Evolutionary conservation across 1,284 basidiomycete genomes (phyloP), one percentile per base, ranked within the genome.

Genomic region (Pyrrhoderma noxium): DNA sequence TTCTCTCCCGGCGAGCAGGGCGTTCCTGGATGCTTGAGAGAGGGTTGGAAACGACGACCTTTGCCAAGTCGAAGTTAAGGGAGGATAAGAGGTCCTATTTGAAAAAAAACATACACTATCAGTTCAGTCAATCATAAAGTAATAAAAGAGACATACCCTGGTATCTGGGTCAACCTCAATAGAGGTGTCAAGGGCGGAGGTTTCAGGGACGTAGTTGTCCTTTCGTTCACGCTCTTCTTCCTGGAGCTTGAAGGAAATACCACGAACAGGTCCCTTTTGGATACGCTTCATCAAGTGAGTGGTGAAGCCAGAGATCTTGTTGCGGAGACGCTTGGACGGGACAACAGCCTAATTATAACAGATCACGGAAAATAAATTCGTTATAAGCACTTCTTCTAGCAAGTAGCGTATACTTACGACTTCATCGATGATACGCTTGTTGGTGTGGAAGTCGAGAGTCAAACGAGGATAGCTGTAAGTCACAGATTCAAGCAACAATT

Each of bases 201-300:
- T 84, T 66, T 96, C 93, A 60, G 93, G 93, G 51, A 96, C 93
- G 71, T 94, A 96, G 78, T 95, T 93, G 70, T 97, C 94, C 83
- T 99, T 99, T 68, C 95, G 80, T 77, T 99, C 96, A 61, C 96
- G 85, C 78, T 99, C 96, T 76, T 99, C 96, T 71, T 99, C 96
- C 73, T 99, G 96, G 62, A 99, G 89, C 77, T 97, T 97, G 93
- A 99, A 99, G 60, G 94, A 98, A 72, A 99, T 99, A 66, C 96
- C 96, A 64, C 94, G 93, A 60, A 99, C 96, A 64, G 96, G 96
- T n/a, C 95, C 95, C 61, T 87, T 87, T 74, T 97, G 93, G 67
- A 99, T 99, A 67, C 96, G 93, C 82, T 94, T 98, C 96, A 99
- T 99, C 70, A 99, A 79, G 72, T 99, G 96, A 65, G 95, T 99